Percentiles rank a stretch among this genome's conserved stretches.
Conservation (phyloP, 495 filamentous ascomycete species). For the Annulohypoxylon stygium region DNA sequence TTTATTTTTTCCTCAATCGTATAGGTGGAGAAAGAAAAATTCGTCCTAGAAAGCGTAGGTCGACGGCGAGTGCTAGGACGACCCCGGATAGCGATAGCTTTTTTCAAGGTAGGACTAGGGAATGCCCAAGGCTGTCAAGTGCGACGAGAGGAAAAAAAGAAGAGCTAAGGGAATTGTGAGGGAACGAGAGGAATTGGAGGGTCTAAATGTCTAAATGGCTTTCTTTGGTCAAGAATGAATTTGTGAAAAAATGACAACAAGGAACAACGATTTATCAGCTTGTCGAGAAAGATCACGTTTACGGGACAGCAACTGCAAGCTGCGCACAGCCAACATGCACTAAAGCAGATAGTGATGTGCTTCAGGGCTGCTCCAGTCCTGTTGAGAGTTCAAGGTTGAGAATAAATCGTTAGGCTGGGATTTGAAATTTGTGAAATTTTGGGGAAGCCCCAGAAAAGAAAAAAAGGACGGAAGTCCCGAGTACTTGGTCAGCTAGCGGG, state of each 20-base stretch:
- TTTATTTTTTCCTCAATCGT: constrained; percentile 13
- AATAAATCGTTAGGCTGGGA: constrained; percentile 53
- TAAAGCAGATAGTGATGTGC: constrained; percentile 50
- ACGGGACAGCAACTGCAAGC: constrained; percentile 26
- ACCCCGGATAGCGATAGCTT: constrained; percentile 14
- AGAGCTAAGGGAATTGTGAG: constrained; percentile 5
- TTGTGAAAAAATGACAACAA: constrained; percentile 45
- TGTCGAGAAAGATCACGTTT: constrained; percentile 34
- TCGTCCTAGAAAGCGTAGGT: neutral
- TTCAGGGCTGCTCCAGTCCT: constrained; percentile 23
- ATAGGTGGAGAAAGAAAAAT: neutral
- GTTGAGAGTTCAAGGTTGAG: neutral
- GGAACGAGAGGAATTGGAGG: constrained; percentile 15
- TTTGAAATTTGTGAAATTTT: constrained; percentile 51
- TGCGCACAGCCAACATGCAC: constrained; percentile 48
- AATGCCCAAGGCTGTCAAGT: constrained; percentile 24
- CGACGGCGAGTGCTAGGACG: constrained; percentile 23
- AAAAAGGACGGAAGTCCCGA: constrained; percentile 40
- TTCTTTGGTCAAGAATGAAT: constrained; percentile 24
- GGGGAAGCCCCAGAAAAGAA: constrained; percentile 41
- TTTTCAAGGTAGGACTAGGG: constrained; percentile 28
- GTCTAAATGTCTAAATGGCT: constrained; percentile 19
- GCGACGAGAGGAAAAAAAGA: constrained; percentile 16
- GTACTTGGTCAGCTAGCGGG: constrained; percentile 40
- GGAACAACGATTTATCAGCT: constrained; percentile 41